Evolutionary conservation across 2,329 filamentous ascomycete species (phyloP), one percentile per base, ranked within the genome.

Genomic region (Didymella glomerata): DNA sequence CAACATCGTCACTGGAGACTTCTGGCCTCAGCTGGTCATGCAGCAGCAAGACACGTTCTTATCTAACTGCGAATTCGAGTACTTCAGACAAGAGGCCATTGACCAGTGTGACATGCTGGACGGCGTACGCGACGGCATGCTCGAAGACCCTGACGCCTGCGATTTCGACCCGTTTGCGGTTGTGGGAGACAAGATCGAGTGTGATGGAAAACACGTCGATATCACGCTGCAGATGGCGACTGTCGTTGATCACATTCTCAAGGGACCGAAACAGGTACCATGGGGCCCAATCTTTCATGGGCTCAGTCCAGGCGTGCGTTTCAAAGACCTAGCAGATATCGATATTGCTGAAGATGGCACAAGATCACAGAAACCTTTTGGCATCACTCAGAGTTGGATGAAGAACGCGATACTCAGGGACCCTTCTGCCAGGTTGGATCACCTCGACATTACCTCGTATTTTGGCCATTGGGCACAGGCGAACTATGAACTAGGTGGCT

Each of bases 101-200:
- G 62, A 67, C 7, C 48, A 56, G 10, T 76, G 74, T 49, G 74
- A 77, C 46, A 56, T 54, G 41, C 36, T 70, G 2, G 72, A 74
- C 32, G 65, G 67, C 1, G 66, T 70, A 3, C 11, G 68, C 59
- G 40, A 85, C 72, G 69, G 70, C 16, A 51, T 76, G 3, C 66
- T 76, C 4, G 57, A 68, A 10, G 68, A 74, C 18, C 67, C 70
- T 1, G 64, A 64, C 16, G 27, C 30, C 1, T 76, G 74, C 52
- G 34, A 64, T 16, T 76, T 74, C 40, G 53, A 70, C 22, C 64
- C 68, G 5, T 48, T 27, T 10, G 41, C 41, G 1, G 42, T 63
- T 3, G 52, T 68, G 10, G 67, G 63, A 7, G 40, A 62, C 44
- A 34, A 58, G 45, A 68, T 70, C 24, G 40, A 65, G 10, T 72